These are phyloP conservation scores for Harringtonia lauricola DNA, from an alignment of 2,329 filamentous ascomycete genomes.

Conservation along the genomic window DNA sequence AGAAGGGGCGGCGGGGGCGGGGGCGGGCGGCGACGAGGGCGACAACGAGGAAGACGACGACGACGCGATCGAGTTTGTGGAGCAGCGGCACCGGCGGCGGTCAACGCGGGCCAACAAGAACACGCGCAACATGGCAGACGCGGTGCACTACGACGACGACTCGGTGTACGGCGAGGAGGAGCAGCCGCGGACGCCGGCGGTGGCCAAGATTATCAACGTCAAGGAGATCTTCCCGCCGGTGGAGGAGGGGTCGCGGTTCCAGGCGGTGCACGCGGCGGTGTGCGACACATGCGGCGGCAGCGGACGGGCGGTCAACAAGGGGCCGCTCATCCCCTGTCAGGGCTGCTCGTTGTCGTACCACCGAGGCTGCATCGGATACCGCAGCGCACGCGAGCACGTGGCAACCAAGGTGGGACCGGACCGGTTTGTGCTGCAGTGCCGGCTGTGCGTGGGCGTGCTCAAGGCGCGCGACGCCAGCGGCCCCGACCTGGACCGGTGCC, in stretches of 20 bases:
- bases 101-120: conserved; percentile 35
- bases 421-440: conserved; percentile 81
- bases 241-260: conserved; percentile 51
- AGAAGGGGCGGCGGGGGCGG: background rate
- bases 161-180: conserved; percentile 38
- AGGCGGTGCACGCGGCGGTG: conserved; percentile 51
- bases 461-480: conserved; percentile 57
- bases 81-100: conserved; percentile 33
- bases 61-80: conserved; percentile 40
- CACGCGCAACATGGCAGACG: conserved; percentile 36
- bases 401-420: conserved; percentile 73
- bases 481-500: conserved; percentile 63
- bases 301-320: conserved; percentile 45
- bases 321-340: conserved; percentile 74
- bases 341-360: conserved; percentile 82
- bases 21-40: background rate
- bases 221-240: conserved; percentile 64
- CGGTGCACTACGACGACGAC: conserved; percentile 47
- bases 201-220: conserved; percentile 49
- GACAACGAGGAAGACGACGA: conserved; percentile 4
- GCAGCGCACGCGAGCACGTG: conserved; percentile 68
- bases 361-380: conserved; percentile 66
- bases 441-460: conserved; percentile 63
- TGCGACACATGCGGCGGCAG: conserved; percentile 63
- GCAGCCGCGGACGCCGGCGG: conserved; percentile 20